Evolutionary conservation across 768 basidiomycete genomes (phyloP).

Genomic region (Cantharellus anzutake): DNA sequence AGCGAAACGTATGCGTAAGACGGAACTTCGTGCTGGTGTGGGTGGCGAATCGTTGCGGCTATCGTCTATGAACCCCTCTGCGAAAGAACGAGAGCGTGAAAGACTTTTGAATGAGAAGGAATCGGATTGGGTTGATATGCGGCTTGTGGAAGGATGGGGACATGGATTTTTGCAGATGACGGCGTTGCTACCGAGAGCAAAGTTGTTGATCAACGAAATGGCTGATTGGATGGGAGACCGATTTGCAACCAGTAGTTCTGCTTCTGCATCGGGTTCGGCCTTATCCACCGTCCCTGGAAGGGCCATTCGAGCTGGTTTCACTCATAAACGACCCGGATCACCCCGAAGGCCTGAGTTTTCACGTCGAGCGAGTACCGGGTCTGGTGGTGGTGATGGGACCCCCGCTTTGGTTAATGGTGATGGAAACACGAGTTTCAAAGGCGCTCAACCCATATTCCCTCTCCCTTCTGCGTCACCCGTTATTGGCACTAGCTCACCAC

Average conservation of each 20-base stretch:
- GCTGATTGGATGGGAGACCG: conserved; percentile 83
- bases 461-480: no score
- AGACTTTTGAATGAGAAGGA: conserved; percentile 38
- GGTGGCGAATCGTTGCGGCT: conserved; percentile 32
- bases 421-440: no score
- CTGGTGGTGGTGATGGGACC: no score
- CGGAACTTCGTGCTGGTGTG: conserved; percentile 40
- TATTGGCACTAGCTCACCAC: no score
- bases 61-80: neutral
- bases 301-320: no score
- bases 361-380: no score
- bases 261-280: neutral
- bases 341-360: no score
- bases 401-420: no score
- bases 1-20: conserved; percentile 71
- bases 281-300: no score
- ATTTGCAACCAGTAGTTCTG: conserved; percentile 25
- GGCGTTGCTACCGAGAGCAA: conserved; percentile 33
- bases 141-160: conserved; percentile 90
- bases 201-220: conserved; percentile 53
- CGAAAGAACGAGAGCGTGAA: conserved; percentile 6
- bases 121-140: conserved; percentile 87
- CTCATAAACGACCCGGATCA: no score
- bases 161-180: conserved; percentile 97
- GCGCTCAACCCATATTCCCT: no score